These are phyloP conservation scores for Candida tammaniensis DNA, from an alignment of 805 yeast genomes.

Conservation along the genomic window DNA sequence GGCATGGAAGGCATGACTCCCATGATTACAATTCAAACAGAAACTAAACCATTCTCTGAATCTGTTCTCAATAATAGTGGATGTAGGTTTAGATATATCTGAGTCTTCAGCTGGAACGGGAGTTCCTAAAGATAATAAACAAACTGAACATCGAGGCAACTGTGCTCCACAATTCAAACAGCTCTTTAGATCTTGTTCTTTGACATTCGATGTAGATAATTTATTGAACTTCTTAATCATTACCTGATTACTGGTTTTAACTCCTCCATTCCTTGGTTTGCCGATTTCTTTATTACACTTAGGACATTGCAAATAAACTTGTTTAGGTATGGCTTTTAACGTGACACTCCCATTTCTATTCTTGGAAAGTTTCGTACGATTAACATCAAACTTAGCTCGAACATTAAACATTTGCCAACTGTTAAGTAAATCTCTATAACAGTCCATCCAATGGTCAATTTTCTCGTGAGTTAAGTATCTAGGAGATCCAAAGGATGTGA, in stretches of 20 bases:
- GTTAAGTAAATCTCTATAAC: constrained; percentile 66
- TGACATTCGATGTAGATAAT: constrained; percentile 16
- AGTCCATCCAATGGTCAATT: constrained; percentile 74
- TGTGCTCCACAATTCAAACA: constrained; percentile 90
- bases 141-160: constrained; percentile 87
- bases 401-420: constrained; percentile 77
- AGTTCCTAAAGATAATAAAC: constrained; percentile 75
- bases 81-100: constrained; percentile 11
- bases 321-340: constrained; percentile 58
- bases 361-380: constrained; percentile 61
- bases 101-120: constrained; percentile 47
- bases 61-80: constrained; percentile 32
- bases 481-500: constrained; percentile 80
- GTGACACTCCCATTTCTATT: constrained; percentile 48
- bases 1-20: constrained; percentile 93
- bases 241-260: constrained; percentile 15
- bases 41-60: constrained; percentile 87
- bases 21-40: constrained; percentile 88
- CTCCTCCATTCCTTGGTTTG: constrained; percentile 20
- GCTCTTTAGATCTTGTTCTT: constrained; percentile 23
- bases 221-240: constrained; percentile 37
- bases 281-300: constrained; percentile 76
- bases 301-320: constrained; percentile 76
- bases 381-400: constrained; percentile 83
- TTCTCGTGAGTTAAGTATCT: constrained; percentile 72